Conservation (phyloP, 148 eudicot species). For the Arctostaphylos glauca region DNA sequence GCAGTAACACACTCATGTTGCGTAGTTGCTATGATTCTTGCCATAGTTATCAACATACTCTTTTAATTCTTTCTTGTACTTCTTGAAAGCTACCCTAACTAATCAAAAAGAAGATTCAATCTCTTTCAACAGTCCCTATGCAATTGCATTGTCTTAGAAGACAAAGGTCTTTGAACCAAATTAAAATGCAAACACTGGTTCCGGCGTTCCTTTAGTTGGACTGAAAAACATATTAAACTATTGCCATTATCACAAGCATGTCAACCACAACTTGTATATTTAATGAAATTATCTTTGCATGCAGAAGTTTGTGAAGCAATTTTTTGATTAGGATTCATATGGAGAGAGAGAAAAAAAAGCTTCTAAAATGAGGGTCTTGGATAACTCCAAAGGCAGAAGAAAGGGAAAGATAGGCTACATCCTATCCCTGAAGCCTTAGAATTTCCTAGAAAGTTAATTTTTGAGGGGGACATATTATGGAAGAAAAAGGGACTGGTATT, state of each 20-base stretch:
- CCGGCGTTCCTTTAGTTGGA: neutral
- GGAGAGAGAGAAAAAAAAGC: neutral
- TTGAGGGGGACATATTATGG: neutral
- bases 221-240: neutral
- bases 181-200: neutral
- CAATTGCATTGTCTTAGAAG: neutral
- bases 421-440: neutral
- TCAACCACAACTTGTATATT: neutral
- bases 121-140: neutral
- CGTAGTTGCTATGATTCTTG: neutral
- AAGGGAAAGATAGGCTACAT: neutral
- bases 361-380: neutral
- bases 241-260: neutral
- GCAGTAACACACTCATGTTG: neutral
- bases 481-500: neutral
- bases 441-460: neutral
- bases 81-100: neutral
- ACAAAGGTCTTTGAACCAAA: neutral
- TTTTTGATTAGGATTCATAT: neutral
- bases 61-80: neutral
- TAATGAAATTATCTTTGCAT: neutral
- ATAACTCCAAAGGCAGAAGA: neutral
- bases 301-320: neutral
- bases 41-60: neutral
- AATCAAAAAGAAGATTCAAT: neutral